Conservation (phyloP, 768 basidiomycete species). For the Gyrodon lividus region DNA sequence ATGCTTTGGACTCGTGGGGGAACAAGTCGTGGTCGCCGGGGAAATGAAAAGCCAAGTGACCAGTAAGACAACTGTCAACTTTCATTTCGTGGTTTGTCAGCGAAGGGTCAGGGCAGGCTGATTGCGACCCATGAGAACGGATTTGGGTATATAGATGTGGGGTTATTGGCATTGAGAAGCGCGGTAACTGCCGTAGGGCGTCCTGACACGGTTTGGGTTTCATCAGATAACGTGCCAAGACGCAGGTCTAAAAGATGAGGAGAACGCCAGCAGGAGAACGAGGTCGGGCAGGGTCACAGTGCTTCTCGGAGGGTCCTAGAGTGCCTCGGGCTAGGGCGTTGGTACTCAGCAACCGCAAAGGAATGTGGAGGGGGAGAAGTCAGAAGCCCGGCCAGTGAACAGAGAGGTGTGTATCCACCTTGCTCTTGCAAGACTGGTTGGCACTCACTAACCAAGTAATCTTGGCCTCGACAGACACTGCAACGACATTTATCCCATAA, state of each 20-base stretch:
- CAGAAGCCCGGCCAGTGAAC: too few species aligned
- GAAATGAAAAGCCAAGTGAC: background rate
- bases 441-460: too few species aligned
- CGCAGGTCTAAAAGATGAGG: background rate
- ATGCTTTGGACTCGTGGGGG: background rate
- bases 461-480: too few species aligned
- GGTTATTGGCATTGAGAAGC: background rate
- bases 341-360: background rate
- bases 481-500: background rate
- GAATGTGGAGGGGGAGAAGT: too few species aligned
- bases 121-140: background rate
- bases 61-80: background rate
- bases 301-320: background rate
- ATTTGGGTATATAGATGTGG: background rate
- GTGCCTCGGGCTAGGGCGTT: background rate
- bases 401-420: too few species aligned
- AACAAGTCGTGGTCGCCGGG: background rate
- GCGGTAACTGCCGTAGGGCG: background rate
- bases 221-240: background rate
- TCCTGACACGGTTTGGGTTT: background rate
- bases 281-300: background rate
- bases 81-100: background rate
- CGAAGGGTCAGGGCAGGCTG: background rate
- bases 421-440: too few species aligned
- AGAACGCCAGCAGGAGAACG: background rate